phyloP scores from a whole-genome alignment of 1,284 basidiomycete genomes.

The Ganoderma meredithae region DNA sequence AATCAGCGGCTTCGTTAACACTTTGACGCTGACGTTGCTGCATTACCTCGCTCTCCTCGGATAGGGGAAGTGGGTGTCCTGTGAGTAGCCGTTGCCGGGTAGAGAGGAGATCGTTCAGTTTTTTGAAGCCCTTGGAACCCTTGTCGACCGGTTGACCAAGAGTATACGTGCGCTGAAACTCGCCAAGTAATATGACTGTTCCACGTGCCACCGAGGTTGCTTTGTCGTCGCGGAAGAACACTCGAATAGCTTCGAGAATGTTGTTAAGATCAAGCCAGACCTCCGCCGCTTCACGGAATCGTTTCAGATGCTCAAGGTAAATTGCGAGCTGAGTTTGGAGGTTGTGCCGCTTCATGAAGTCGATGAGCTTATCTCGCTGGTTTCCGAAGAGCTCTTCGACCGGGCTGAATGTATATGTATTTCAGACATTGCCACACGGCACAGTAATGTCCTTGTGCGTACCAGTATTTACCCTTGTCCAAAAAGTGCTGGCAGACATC shows the following conservation, averaged over 20 bases:
- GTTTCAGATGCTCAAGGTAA: constrained; percentile 52
- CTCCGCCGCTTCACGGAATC: constrained; percentile 59
- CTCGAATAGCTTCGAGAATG: constrained; percentile 52
- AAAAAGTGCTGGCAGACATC: not conserved
- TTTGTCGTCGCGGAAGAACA: constrained; percentile 44
- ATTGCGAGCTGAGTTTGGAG: constrained; percentile 55
- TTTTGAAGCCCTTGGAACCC: not conserved
- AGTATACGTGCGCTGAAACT: constrained; percentile 28
- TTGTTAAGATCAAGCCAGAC: constrained; percentile 58
- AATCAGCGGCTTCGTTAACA: too few species aligned
- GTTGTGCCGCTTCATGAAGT: constrained; percentile 59
- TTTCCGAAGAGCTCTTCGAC: constrained; percentile 52
- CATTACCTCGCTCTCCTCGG: not conserved
- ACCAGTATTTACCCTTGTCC: not conserved
- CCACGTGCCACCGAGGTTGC: constrained; percentile 35
- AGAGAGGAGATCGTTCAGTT: not conserved
- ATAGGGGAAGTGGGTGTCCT: not conserved
- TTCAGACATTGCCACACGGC: not conserved
- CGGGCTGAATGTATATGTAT: not conserved
- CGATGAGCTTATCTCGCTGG: constrained; percentile 49
- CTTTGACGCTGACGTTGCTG: too few species aligned
- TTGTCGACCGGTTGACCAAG: not conserved
- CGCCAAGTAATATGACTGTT: constrained; percentile 27
- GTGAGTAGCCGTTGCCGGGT: not conserved
- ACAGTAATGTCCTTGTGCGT: not conserved